These are phyloP conservation scores for Millerago galiae DNA, from an alignment of 805 yeast genomes.

Conservation along the genomic window DNA sequence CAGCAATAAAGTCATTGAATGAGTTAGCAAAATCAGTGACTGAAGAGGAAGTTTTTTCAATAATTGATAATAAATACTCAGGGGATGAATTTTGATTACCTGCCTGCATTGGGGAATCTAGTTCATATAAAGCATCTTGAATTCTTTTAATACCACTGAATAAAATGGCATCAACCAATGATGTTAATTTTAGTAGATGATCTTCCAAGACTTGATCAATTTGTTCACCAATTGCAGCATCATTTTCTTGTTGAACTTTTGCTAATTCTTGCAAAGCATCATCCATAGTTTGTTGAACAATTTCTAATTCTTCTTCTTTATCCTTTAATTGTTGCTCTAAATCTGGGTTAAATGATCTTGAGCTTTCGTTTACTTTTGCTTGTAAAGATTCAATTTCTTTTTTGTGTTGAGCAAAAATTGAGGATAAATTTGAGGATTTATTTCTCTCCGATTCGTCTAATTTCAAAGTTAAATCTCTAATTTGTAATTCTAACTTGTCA, in stretches of 20 bases:
- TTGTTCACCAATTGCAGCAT: slow-evolving; percentile 49
- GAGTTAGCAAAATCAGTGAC: slow-evolving; percentile 78
- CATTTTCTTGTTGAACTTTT: slow-evolving; percentile 39
- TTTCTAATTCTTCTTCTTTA: slow-evolving; percentile 73
- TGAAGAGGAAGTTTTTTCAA: slow-evolving; percentile 61
- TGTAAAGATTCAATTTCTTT: slow-evolving; percentile 52
- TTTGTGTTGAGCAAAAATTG: slow-evolving; percentile 56
- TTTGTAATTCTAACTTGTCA: slow-evolving; percentile 57
- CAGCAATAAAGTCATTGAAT: slow-evolving; percentile 70
- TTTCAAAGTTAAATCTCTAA: slow-evolving; percentile 53
- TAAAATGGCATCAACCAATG: slow-evolving; percentile 65
- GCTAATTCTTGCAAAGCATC: slow-evolving; percentile 59
- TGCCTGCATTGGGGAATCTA: slow-evolving; percentile 75
- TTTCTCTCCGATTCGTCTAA: slow-evolving; percentile 54
- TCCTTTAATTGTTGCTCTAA: slow-evolving; percentile 47
- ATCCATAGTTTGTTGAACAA: slow-evolving; percentile 74
- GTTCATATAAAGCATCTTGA: slow-evolving; percentile 63
- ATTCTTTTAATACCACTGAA: slow-evolving; percentile 62
- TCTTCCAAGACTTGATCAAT: slow-evolving; percentile 45
- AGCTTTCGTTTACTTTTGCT: slow-evolving; percentile 24
- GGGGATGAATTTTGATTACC: slow-evolving; percentile 76
- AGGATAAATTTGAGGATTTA: slow-evolving; percentile 56
- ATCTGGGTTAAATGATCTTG: slow-evolving; percentile 20
- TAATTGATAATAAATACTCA: slow-evolving; percentile 55
- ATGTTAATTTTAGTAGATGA: slow-evolving; percentile 43